Evolutionary conservation across 208 protist genomes (phyloP).

Genomic region (Leishmania gerbilli): DNA sequence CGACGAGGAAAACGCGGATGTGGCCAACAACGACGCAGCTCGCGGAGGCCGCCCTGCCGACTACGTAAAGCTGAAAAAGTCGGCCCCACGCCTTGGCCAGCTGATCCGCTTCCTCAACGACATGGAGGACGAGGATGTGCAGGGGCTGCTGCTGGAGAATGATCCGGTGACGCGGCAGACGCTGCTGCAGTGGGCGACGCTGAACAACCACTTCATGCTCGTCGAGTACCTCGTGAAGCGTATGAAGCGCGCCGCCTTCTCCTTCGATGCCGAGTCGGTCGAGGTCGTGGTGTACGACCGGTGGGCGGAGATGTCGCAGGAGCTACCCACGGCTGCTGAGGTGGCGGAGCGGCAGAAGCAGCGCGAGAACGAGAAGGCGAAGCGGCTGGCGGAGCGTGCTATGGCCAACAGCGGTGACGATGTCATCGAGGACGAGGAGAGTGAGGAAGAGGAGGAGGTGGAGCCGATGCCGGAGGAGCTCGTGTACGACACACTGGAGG

Average conservation of each 20-base stretch:
- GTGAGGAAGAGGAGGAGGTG: constrained; percentile 74
- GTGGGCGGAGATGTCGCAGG: constrained; percentile 86
- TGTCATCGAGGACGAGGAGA: constrained; percentile 50
- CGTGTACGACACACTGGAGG: constrained; percentile 78
- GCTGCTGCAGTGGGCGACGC: constrained; percentile 86
- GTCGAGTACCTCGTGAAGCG: constrained; percentile 89
- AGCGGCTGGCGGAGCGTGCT: constrained; percentile 53
- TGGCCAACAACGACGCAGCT: constrained; percentile 8
- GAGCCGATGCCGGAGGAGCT: constrained; percentile 84
- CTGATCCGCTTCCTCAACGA: constrained; percentile 85
- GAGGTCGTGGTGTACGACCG: constrained; percentile 81
- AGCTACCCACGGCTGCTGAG: constrained; percentile 73
- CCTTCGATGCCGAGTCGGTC: constrained; percentile 64
- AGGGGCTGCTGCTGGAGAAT: constrained; percentile 63
- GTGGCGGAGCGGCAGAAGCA: constrained; percentile 74
- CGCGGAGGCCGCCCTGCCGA: constrained; percentile 35
- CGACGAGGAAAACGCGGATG: constrained; percentile 43
- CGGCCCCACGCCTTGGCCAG: constrained; percentile 68
- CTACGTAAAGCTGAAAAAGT: constrained; percentile 65
- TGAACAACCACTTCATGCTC: constrained; percentile 83
- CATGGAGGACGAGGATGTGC: constrained; percentile 81
- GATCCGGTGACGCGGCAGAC: constrained; percentile 88
- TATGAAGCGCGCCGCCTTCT: constrained; percentile 74
- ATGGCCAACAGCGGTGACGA: constrained; percentile 20
- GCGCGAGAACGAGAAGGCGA: constrained; percentile 64